phyloP scores from a whole-genome alignment of 2,329 filamentous ascomycete species.

The Pleoardoris graminearum region DNA sequence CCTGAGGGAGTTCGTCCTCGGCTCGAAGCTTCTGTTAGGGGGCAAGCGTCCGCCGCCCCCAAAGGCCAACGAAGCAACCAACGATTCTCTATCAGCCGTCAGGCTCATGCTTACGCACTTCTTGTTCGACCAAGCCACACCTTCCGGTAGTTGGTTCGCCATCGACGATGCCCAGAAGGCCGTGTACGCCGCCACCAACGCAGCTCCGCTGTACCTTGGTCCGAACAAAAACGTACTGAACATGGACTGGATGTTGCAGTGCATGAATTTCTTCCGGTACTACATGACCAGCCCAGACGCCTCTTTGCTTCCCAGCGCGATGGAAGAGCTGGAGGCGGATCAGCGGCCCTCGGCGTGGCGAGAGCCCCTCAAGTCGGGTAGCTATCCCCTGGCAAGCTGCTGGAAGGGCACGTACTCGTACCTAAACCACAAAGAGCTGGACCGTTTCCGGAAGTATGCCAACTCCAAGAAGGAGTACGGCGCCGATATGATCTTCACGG shows the following conservation, averaged over 20 bases:
- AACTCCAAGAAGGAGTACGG: neutral
- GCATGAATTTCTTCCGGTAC: slow-evolving; percentile 58
- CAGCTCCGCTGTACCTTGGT: slow-evolving; percentile 49
- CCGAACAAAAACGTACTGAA: slow-evolving; percentile 46
- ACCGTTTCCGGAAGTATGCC: slow-evolving; percentile 12
- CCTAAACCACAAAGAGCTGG: slow-evolving; percentile 31
- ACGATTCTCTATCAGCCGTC: slow-evolving; percentile 29
- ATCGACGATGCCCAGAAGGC: slow-evolving; percentile 52
- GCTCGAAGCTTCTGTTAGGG: slow-evolving; percentile 32
- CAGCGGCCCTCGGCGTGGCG: slow-evolving; percentile 52
- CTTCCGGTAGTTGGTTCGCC: slow-evolving; percentile 29
- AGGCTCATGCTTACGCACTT: slow-evolving; percentile 41
- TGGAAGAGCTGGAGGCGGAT: slow-evolving; percentile 38
- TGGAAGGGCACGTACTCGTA: slow-evolving; percentile 59
- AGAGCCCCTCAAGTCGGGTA: slow-evolving; percentile 39
- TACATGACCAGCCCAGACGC: slow-evolving; percentile 50
- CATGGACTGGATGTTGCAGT: slow-evolving; percentile 52
- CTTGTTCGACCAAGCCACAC: slow-evolving; percentile 26
- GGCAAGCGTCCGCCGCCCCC: slow-evolving; percentile 25
- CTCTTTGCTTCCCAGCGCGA: slow-evolving; percentile 43
- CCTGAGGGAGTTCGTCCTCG: slow-evolving; percentile 37
- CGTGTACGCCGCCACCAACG: slow-evolving; percentile 46
- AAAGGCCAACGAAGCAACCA: slow-evolving; percentile 10
- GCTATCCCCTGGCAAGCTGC: slow-evolving; percentile 43
- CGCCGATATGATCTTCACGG: slow-evolving; percentile 26